Base-by-base conservation (phyloP, 305 asterid species). In the Fraxinus angustifolia region DNA sequence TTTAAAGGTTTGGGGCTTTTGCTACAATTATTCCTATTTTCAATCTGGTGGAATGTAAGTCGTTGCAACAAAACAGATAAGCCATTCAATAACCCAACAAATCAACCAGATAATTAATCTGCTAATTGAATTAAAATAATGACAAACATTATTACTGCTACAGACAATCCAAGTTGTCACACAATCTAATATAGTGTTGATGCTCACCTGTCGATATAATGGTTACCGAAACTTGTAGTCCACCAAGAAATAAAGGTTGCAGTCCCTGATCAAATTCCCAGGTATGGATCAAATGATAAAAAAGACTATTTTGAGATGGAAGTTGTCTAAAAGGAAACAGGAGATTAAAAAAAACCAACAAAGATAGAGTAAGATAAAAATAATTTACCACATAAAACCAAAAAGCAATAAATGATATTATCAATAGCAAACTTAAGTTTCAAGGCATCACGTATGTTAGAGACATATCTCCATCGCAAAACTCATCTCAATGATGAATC, bases 161-260 rank as follows among this genome's bases (percentile, higher is more conserved):
- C 53, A 42, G 53, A 16, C 14, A 45, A 45, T 45, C 56, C 56
- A 45, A 3, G 56, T 45, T 3, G 56, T 45, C 56, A 45, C 56
- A 45, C 17, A 12, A 45, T 45, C 56, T 45, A 45, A 45, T 12
- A 58, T 71, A 68, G 14, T 8, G 31, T 0, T 80, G 84, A 78
- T 75, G 81, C 85, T 80, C 78, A 95, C 99, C 90, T 92, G 96
- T 56, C 91, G 87, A 82, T 93, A 93, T 36, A 93, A 86, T 77
- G 98, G 98, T 75, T 98, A 93, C 50, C 87, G 88, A 78, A 95
- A 92, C 94, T 93, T 93, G 86, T 93, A 92, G 88, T 95, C 98
- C 74, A 93, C 97, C 86, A 91, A 85, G 84, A 95, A 93, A 87
- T 91, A 86, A 83, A 93, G 92, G 90, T 80, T 87, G 85, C 98